Evolutionary conservation across 176 grass and related monocot species (phyloP).

Genomic region (barley (Hordeum vulgare)): DNA sequence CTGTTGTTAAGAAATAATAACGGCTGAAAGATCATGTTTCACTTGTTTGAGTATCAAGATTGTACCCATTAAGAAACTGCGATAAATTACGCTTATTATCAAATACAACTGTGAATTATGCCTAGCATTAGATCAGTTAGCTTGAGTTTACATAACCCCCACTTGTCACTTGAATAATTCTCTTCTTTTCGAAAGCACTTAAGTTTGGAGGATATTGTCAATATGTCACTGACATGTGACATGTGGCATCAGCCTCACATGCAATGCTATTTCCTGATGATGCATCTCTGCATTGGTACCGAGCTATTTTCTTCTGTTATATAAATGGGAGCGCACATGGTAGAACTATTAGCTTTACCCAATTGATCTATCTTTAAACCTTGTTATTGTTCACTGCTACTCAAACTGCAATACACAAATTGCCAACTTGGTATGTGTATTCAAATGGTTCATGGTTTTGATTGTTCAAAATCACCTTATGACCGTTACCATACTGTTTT

Average conservation of each 20-base stretch:
- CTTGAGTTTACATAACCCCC: background rate
- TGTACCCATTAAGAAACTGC: background rate
- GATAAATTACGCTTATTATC: background rate
- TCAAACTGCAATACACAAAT: background rate
- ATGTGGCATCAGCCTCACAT: background rate
- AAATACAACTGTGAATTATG: background rate
- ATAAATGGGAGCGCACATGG: no score
- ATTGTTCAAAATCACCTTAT: background rate
- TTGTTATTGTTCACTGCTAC: background rate
- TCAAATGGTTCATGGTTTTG: background rate
- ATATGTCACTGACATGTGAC: background rate
- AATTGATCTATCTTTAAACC: background rate
- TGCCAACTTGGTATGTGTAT: background rate
- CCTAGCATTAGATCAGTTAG: background rate
- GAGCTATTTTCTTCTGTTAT: no score
- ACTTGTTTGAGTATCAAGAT: background rate
- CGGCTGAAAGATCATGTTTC: background rate
- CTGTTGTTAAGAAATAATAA: conserved; percentile 1
- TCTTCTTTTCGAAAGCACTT: background rate
- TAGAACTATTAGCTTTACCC: background rate
- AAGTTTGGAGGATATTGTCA: background rate
- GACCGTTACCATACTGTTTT: background rate
- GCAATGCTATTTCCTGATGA: no score
- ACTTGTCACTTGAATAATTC: background rate
- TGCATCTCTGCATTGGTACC: no score